phyloP scores from a whole-genome alignment of 331 rosid genomes.

The Cydonia oblonga region DNA sequence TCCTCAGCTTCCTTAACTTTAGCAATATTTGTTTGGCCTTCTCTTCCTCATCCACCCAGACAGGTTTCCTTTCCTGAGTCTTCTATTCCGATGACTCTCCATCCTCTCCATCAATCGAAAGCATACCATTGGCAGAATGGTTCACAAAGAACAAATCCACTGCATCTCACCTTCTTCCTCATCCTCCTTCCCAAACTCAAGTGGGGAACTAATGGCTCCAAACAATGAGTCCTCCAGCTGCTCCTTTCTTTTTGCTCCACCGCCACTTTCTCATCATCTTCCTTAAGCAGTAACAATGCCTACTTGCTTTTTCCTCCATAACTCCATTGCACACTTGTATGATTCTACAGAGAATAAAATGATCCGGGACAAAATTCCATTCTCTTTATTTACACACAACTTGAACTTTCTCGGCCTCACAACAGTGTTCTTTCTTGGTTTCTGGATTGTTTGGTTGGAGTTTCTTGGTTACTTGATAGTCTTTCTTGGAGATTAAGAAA shows the following conservation, averaged over 20 bases:
- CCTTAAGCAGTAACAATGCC: too few species aligned
- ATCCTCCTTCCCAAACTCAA: constrained; percentile 51
- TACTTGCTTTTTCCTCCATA: too few species aligned
- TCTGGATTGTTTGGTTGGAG: too few species aligned
- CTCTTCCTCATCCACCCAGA: constrained; percentile 86
- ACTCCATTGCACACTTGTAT: too few species aligned
- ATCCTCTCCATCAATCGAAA: constrained; percentile 28
- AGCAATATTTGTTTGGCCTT: constrained; percentile 40
- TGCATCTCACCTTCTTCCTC: constrained; percentile 12
- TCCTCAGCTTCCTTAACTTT: constrained; percentile 69
- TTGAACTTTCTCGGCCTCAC: too few species aligned
- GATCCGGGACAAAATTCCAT: too few species aligned
- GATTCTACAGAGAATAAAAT: too few species aligned
- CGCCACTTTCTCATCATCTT: constrained; percentile 21
- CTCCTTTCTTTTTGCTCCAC: constrained; percentile 55
- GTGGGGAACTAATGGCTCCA: constrained; percentile 60
- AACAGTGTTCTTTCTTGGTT: too few species aligned
- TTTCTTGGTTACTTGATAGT: too few species aligned
- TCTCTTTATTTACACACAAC: too few species aligned
- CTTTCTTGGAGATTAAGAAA: too few species aligned
- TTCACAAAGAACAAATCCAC: constrained; percentile 43
- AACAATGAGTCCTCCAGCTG: constrained; percentile 63
- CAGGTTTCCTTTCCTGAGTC: constrained; percentile 43
- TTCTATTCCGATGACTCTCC: constrained; percentile 21
- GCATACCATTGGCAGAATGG: constrained; percentile 36